Conservation (phyloP, 2,329 filamentous ascomycete genomes). For the Aspergillus sp. region DNA sequence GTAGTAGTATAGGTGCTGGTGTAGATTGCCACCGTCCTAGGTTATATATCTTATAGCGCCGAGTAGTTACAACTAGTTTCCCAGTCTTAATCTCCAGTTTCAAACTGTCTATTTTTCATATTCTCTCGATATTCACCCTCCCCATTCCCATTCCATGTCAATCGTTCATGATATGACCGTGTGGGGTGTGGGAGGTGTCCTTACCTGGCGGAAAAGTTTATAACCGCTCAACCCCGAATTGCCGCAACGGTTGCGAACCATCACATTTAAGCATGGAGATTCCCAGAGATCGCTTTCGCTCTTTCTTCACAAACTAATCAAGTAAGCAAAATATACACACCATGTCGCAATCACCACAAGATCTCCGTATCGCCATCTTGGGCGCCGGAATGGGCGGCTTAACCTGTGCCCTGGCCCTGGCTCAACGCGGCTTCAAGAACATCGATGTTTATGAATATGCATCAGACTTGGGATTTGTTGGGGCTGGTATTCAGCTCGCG, state of each 20-base stretch:
- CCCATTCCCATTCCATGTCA: not conserved
- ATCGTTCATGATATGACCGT: not conserved
- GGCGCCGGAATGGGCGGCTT: constrained; percentile 68
- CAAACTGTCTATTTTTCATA: not conserved
- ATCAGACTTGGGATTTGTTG: constrained; percentile 67
- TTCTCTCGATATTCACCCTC: not conserved
- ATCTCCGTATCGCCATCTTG: constrained; percentile 38
- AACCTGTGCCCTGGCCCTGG: constrained; percentile 62
- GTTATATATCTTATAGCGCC: no score
- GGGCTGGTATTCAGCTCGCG: constrained; percentile 74
- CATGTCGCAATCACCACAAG: constrained; percentile 20
- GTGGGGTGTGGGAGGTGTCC: not conserved
- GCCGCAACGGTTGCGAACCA: not conserved
- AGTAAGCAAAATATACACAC: not conserved
- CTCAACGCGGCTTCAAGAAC: constrained; percentile 65
- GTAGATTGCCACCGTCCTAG: no score
- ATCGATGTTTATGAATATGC: constrained; percentile 69
- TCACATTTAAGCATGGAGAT: not conserved
- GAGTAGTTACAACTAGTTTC: no score
- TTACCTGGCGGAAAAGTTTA: not conserved
- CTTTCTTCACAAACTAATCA: not conserved
- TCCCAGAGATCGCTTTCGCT: not conserved
- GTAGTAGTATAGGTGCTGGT: no score
- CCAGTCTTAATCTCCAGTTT: no score
- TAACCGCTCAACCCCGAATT: not conserved